Base-by-base conservation (phyloP, 192 early-diverging fungal genomes). In the Umbelopsis vinacea region DNA sequence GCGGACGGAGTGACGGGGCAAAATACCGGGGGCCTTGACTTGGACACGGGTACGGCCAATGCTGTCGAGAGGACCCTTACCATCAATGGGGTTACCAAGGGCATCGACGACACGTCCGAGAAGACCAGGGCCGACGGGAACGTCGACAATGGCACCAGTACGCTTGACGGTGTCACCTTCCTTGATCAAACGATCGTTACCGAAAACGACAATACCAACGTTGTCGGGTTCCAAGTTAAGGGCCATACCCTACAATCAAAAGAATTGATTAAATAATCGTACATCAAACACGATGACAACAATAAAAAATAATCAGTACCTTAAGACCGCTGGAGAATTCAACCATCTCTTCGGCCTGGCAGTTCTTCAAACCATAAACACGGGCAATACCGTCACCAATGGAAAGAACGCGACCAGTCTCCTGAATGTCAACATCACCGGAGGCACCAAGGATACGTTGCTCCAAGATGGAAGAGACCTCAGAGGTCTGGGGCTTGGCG, bases 331-430 rank as follows among this genome's bases (percentile, higher is more conserved):
- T 96, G 78, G 96, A 97, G 90, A 99, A 99, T 79, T 99, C 98
- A 84, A 99, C 97, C 96, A 99, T 97, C 89, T 99, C 97, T 86
- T 99, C 97, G 77, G 97, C 94, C 89, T 99, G 95, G 73, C 89
- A 87, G 85, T 98, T 99, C 89, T 94, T 96, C 84, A 98, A 89
- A 68, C 96, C 98, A 74, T 96, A 97, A 70, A 99, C 95, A 91
- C 97, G 96, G 73, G 97, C 97, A 88, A 99, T 98, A 97, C 97
- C 97, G 86, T 99, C 97, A 92, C 97, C 96, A 79, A 99, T 97
- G 81, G 97, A 98, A 79, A 99, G 88, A 68, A 99, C 97, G 81
- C 97, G 94, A 70, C 97, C 98, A 54, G 97, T 99, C 87, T 99
- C 96, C 82, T 96, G 92, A 73, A 99, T 90, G 79, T 99, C 95